phyloP scores from a whole-genome alignment of 1,284 basidiomycete genomes.

The Xanthoconium separans region DNA sequence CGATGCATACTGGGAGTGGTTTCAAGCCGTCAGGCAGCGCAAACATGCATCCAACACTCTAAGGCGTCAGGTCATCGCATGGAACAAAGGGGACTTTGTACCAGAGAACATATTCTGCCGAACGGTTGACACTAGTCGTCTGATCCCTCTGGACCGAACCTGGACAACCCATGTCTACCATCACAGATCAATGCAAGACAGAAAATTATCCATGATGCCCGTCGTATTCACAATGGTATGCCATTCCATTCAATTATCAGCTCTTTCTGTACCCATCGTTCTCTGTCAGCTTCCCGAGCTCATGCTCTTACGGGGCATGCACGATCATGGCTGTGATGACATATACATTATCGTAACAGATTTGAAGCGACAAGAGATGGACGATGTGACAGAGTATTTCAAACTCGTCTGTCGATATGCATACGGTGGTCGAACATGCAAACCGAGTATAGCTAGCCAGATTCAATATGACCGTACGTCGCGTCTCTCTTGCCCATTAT shows the following conservation, averaged over 20 bases:
- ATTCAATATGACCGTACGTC: constrained; percentile 65
- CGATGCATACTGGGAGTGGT: constrained; percentile 74
- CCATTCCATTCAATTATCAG: constrained; percentile 5
- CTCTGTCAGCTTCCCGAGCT: constrained; percentile 62
- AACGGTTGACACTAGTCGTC: constrained; percentile 69
- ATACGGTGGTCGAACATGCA: constrained; percentile 58
- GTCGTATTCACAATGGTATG: constrained; percentile 75
- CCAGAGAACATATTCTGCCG: constrained; percentile 75
- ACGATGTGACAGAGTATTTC: constrained; percentile 72
- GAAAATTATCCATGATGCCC: constrained; percentile 71
- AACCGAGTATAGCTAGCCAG: constrained; percentile 60
- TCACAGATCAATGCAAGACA: constrained; percentile 68
- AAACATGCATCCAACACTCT: constrained; percentile 51
- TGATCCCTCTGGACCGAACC: constrained; percentile 73
- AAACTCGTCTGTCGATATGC: constrained; percentile 64
- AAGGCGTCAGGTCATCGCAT: constrained; percentile 60
- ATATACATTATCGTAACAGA: constrained; percentile 75
- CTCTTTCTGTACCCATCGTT: constrained; percentile 11
- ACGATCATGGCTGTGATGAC: constrained; percentile 72
- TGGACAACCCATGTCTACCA: constrained; percentile 79
- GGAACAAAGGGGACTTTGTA: constrained; percentile 74
- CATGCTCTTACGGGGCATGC: constrained; percentile 75
- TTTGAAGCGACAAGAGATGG: constrained; percentile 73
- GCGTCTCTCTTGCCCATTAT: background rate
- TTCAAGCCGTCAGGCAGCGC: constrained; percentile 61